Evolutionary conservation across 192 early-diverging fungal genomes (phyloP).

Genomic region (Coemansia aciculifera): DNA sequence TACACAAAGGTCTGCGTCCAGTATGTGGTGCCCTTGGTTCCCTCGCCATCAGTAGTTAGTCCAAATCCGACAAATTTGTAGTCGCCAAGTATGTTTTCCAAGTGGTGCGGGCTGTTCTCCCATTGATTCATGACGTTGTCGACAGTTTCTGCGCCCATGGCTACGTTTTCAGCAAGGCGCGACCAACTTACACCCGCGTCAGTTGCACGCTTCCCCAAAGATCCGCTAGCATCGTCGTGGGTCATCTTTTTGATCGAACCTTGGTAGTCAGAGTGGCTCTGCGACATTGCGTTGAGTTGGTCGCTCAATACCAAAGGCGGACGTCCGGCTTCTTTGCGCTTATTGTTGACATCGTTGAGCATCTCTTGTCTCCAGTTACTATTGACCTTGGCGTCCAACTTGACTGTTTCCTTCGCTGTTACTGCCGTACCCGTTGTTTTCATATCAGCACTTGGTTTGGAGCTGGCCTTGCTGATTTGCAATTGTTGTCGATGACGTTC

Average conservation of each 20-base stretch:
- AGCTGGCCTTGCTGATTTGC: not conserved
- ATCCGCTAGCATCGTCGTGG: constrained; percentile 24
- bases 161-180: constrained; percentile 26
- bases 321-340: not conserved
- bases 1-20: constrained; percentile 44
- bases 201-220: not conserved
- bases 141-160: constrained; percentile 13
- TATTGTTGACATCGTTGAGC: constrained; percentile 14
- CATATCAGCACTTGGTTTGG: not conserved
- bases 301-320: not conserved
- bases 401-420: not conserved
- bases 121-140: constrained; percentile 26
- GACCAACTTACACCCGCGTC: constrained; percentile 17
- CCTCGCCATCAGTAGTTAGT: not conserved
- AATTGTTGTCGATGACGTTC: not conserved
- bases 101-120: constrained; percentile 21
- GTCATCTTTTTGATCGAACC: constrained; percentile 21
- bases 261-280: constrained; percentile 26
- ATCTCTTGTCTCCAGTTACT: constrained; percentile 18
- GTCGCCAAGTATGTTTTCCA: constrained; percentile 32
- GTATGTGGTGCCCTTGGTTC: constrained; percentile 8
- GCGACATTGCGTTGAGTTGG: constrained; percentile 6
- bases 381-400: not conserved
- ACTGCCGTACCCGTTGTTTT: not conserved
- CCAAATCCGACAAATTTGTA: constrained; percentile 27